Conservation (phyloP, 2,329 filamentous ascomycete species). For the Fusarium chlamydosporum region DNA sequence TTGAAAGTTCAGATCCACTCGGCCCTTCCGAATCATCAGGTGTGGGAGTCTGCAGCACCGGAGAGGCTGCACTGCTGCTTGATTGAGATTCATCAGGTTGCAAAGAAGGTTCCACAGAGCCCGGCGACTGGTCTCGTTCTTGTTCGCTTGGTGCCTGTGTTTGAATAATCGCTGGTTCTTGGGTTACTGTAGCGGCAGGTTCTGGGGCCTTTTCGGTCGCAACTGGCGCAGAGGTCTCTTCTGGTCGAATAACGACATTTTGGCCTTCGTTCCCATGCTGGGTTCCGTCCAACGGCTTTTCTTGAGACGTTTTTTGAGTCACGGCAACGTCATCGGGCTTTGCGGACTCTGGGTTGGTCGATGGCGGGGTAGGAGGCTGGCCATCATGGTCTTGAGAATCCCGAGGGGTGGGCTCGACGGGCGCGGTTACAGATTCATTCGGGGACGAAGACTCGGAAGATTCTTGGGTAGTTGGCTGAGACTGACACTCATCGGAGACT, state of each 20-base stretch:
- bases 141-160: conserved; percentile 22
- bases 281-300: conserved; percentile 3
- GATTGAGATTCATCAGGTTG: conserved; percentile 6
- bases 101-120: neutral
- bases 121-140: conserved; percentile 17
- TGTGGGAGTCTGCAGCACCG: conserved; percentile 30
- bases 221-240: neutral
- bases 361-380: conserved; percentile 47
- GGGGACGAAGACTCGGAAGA: conserved; percentile 5
- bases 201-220: conserved; percentile 8
- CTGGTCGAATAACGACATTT: conserved; percentile 2
- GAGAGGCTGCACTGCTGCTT: conserved; percentile 7
- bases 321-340: conserved; percentile 23
- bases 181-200: neutral
- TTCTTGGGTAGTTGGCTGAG: conserved; percentile 25
- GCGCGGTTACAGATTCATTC: conserved; percentile 5
- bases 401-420: conserved; percentile 22
- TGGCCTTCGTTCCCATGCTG: neutral
- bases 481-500: conserved; percentile 27
- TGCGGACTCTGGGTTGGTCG: conserved; percentile 36
- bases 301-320: conserved; percentile 10
- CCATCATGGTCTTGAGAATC: conserved; percentile 31
- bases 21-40: conserved; percentile 34
- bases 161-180: conserved; percentile 11
- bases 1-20: conserved; percentile 33